Evolutionary conservation across 2,329 filamentous ascomycete species (phyloP).

Genomic region (Thermomyces lanuginosus): DNA sequence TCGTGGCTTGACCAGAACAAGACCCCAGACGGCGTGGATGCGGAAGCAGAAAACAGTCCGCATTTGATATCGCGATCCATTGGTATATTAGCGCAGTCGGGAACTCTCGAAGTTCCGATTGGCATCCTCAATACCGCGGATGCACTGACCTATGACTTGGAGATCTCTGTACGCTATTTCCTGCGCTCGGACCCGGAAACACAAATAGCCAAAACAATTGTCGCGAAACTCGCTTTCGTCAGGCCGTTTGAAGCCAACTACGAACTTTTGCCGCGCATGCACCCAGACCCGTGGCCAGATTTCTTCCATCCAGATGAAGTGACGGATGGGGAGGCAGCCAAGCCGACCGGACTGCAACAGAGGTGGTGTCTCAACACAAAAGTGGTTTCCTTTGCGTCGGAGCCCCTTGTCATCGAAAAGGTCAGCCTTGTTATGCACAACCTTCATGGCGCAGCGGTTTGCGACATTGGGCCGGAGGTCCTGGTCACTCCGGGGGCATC

Average conservation of each 20-base stretch:
- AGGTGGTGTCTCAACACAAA: conserved; percentile 62
- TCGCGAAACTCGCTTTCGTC: conserved; percentile 54
- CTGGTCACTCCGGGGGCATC: conserved; percentile 14
- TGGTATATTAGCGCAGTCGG: conserved; percentile 19
- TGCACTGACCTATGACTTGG: conserved; percentile 48
- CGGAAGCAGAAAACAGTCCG: conserved; percentile 13
- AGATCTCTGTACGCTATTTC: conserved; percentile 60
- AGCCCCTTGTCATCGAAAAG: conserved; percentile 44
- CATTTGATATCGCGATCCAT: conserved; percentile 20
- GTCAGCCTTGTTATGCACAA: conserved; percentile 47
- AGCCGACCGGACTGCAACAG: conserved; percentile 52
- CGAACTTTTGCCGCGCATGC: conserved; percentile 64
- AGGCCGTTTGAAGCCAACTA: conserved; percentile 86
- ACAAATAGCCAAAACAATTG: conserved; percentile 56
- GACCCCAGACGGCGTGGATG: conserved; percentile 10
- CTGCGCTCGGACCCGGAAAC: conserved; percentile 66
- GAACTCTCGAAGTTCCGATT: conserved; percentile 18
- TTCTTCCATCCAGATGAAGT: conserved; percentile 51
- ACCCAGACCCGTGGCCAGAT: conserved; percentile 68
- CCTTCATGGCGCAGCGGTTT: conserved; percentile 46
- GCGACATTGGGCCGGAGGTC: conserved; percentile 27
- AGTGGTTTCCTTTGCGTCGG: conserved; percentile 58
- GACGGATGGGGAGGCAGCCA: conserved; percentile 12
- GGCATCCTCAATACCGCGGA: conserved; percentile 37
- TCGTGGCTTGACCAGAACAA: conserved; percentile 29